Base-by-base conservation (phyloP, 352 stramenopile genomes). In the Phytopythium sindhum region DNA sequence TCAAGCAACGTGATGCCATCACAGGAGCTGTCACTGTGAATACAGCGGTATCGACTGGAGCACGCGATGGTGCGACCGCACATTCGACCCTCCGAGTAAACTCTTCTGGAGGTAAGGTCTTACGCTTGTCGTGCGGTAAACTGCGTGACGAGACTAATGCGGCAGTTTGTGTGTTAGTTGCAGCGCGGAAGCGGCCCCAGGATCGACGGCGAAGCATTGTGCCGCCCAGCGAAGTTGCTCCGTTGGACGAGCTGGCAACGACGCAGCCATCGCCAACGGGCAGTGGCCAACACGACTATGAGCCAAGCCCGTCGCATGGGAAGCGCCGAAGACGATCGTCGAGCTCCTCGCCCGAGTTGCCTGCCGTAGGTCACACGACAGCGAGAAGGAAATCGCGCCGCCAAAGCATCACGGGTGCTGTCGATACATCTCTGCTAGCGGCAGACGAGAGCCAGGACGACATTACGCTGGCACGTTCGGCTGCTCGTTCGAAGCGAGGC, bases 341-440 rank as follows among this genome's bases (percentile, higher is more conserved):
- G 6, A 47, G 53, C 23, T 12, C 29, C 31, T 42, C 29, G 19
- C n/a, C n/a, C 0, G 14, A 58, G 48, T 28, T 24, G 26, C 48
- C 4, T 15, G 8, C 5, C 19, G 44, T 17, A 5, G n/a, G 4
- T 41, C 23, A 31, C 21, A 6, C 21, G 7, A 6, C 10, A 60
- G 55, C 5, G 24, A 48, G 53, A 23, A 68, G 65, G 12, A 78
- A 78, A 60, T 33, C 47, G 64, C 73, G 70, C 0, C 73, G 75
- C n/a, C 75, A 84, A 61, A 84, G 75, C 45, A 80, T 81, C 35
- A 58, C 76, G 1, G 64, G 59, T 4, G 45, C 57, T 0, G 61
- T 84, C 15, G 39, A 68, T 19, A 33, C 19, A 0, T 14, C 54
- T 42, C 35, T 60, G 55, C 28, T 55, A 21, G 28, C 28, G 29